These are phyloP conservation scores for Coleophoma cylindrospora DNA, from an alignment of 2,329 filamentous ascomycete genomes.

Conservation along the genomic window DNA sequence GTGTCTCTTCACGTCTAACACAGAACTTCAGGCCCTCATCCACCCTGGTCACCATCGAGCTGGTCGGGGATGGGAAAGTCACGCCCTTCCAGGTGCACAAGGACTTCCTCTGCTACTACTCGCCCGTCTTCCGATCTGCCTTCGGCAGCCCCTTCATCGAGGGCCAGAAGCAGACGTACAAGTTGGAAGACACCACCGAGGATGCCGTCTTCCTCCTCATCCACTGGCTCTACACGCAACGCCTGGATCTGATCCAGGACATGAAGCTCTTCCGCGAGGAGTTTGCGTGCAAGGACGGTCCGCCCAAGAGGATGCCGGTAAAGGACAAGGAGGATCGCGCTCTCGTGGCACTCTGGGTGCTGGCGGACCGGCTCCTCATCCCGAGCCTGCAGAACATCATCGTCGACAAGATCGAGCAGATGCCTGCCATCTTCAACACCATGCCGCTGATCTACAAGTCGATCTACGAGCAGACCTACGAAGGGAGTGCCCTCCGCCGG, in stretches of 20 bases:
- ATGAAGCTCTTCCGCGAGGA: too few relatives aligned
- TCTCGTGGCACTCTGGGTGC: constrained; percentile 37
- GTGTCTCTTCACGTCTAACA: too few relatives aligned
- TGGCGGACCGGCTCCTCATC: constrained; percentile 5
- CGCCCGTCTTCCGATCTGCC: constrained; percentile 1
- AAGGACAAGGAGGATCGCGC: background rate
- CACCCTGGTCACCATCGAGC: background rate
- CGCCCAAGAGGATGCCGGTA: background rate
- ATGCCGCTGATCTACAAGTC: too few relatives aligned
- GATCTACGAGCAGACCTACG: too few relatives aligned
- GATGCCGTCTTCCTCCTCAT: background rate
- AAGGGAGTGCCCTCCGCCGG: too few relatives aligned
- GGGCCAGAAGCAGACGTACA: constrained; percentile 2
- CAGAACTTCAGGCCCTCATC: too few relatives aligned
- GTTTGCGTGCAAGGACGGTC: background rate
- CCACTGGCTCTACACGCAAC: constrained; percentile 4
- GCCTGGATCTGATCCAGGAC: background rate
- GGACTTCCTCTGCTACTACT: background rate
- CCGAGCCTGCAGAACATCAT: background rate
- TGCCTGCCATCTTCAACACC: too few relatives aligned
- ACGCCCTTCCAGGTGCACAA: background rate
- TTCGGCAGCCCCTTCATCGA: constrained; percentile 1
- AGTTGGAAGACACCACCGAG: background rate
- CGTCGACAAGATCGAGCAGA: background rate
- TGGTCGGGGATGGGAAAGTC: background rate